Evolutionary conservation across 1,139 yeast species (phyloP), one percentile per base, ranked within the genome.

Genomic region (Sugiyamaella castrensis): DNA sequence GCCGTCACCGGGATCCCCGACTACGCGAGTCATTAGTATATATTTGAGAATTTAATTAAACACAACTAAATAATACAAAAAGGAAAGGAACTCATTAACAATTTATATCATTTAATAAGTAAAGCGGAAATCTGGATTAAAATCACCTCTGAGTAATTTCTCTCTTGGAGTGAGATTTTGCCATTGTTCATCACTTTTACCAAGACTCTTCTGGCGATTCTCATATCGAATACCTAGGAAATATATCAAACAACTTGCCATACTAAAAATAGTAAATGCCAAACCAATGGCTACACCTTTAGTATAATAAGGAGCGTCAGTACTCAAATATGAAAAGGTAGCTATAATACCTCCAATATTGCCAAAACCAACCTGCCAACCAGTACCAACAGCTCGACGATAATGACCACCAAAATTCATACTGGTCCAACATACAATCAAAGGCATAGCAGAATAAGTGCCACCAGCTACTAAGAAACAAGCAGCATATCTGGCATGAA

Each of bases 281-380:
- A 80, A 66, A 38, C 79, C 74, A 43, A 86, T 67, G 47, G 81
- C 69, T 49, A 83, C 71, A 45, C 89, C 91, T 29, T 75, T 79
- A 31, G 61, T 71, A 66, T 78, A 84, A 30, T 66, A 70, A 15
- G 88, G 88, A 31, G 85, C 77, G 55, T 81, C 87, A 41, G 67
- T 65, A 33, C 74, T 60, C 45, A 81, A 71, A 70, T 80, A 84
- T 27, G 82, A 70, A 60, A 75, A 84, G 1, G 89, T 80, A 11
- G 91, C 73, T 54, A 85, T 77, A 61, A 85, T 85, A 61, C 92
- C 94, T 54, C 94, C 94, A 62, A 84, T 82, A 67, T 86, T 85
- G 55, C 92, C 94, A 63, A 84, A 84, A 1, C 92, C 94, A 57
- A 86, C 78, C 61, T 82, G 86, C 75, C 82, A 81, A 1, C 87